Evolutionary conservation across 2,329 filamentous ascomycete species (phyloP).

Genomic region (Aspergillaceae sp.): DNA sequence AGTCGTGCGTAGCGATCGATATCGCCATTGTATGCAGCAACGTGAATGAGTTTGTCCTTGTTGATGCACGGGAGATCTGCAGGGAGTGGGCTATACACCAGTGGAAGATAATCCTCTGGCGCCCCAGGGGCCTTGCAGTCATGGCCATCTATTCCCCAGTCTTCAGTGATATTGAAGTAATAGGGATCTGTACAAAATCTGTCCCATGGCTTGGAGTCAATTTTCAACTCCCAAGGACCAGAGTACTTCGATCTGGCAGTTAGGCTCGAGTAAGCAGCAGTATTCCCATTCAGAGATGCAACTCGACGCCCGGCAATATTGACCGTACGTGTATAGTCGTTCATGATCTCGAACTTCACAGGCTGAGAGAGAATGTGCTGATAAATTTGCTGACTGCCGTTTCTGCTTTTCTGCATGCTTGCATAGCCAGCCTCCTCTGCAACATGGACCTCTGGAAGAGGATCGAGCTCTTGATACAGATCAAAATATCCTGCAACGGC

Average conservation of each 20-base stretch:
- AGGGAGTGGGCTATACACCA: constrained; percentile 4
- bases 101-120: neutral
- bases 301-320: neutral
- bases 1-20: constrained; percentile 3
- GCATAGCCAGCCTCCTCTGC: constrained; percentile 12
- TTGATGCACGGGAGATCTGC: constrained; percentile 5
- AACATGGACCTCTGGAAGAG: constrained; percentile 12
- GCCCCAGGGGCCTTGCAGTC: neutral
- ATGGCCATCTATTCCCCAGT: neutral
- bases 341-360: constrained; percentile 8
- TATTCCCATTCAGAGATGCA: constrained; percentile 9
- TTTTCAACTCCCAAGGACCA: neutral
- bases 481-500: constrained; percentile 11
- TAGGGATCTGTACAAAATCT: neutral
- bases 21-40: constrained; percentile 4
- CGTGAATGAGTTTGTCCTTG: constrained; percentile 1
- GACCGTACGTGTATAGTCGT: constrained; percentile 7
- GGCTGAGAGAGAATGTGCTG: constrained; percentile 6
- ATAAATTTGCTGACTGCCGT: constrained; percentile 4
- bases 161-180: neutral
- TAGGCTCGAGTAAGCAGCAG: constrained; percentile 5
- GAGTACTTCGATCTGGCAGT: neutral
- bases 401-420: neutral
- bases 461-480: constrained; percentile 12
- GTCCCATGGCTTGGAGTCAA: neutral